Base-by-base conservation (phyloP, 2,329 filamentous ascomycete species). In the Hypoxylon sp. region DNA sequence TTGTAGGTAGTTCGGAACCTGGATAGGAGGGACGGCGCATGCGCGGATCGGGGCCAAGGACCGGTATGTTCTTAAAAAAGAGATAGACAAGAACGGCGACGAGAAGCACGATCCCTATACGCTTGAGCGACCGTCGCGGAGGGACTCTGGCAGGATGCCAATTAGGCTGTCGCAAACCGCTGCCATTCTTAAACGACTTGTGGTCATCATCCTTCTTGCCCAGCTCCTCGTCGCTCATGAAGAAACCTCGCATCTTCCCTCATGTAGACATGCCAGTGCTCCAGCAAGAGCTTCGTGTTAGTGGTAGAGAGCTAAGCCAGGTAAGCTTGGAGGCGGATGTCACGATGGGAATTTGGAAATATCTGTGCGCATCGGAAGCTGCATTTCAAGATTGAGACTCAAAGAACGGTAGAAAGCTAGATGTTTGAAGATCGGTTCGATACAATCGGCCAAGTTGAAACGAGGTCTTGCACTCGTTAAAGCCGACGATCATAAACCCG, bases 41-140 rank as follows among this genome's bases (percentile, higher is more conserved):
- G 57, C 76, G 76, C 28, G 75, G 73, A 49, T 79, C 69, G 24
- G 79, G 75, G 11, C 72, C 74, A 63, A 83, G 69, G 64, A 79
- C 73, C 7, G 89, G 88, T 57, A 91, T 85, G 73, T 89, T 86
- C 68, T 85, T 84, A 72, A 90, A 77, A 72, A 92, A 86, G 64
- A 91, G 77, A 73, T 90, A 90, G 20, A 92, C 62, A 26, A 84
- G 73, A 34, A 84, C 72, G 48, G 83, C 76, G 32, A 84, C 79
- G 48, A 84, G 56, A 4, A 84, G 53, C 34, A 79, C 80, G 4
- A 85, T 58, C 13, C 80, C 72, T 30, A 88, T 71, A 51, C 89
- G 85, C 72, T 84, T 85, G 54, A 87, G 66, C 7, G 78, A 79
- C 68, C 88, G 82, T 59, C 88, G 84, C 6, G 79, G 80, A 13